Base-by-base conservation (phyloP, 108 stramenopile genomes). In the Mediolabrus comicus region DNA sequence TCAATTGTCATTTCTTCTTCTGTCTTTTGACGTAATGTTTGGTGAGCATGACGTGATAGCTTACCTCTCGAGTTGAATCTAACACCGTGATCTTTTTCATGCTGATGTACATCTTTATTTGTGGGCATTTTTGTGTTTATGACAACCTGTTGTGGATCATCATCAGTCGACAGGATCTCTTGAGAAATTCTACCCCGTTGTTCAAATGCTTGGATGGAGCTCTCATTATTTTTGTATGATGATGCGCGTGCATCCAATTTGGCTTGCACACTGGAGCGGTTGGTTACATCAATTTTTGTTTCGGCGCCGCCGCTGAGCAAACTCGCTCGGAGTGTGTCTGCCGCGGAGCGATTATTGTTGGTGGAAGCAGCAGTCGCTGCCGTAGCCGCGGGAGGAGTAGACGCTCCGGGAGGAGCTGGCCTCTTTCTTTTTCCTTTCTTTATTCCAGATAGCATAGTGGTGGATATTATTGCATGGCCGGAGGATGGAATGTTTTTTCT, bases 361-460 rank as follows among this genome's bases (percentile, higher is more conserved):
- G n/a, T n/a, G n/a, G n/a, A n/a, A n/a, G n/a, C 56, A 25, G 33
- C 41, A 6, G 54, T 53, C 24, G 71, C 59, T 35, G 52, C 68
- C 31, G 35, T 32, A 39, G 51, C 32, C 57, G n/a, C 16, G 8
- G 62, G 39, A 27, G 56, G 38, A 12, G 31, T 16, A 12, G 31
- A 30, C 12, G 43, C 46, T 11, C 16, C 14, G n/a, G 61, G 57
- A 31, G 53, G 41, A 16, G 64, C 56, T 52, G 83, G 80, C 34
- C 79, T 62, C 67, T 87, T 87, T 29, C 71, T 58, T 67, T 90
- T 90, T 13, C 89, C 89, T 10, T 74, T 80, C 51, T 76, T 77
- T 61, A 90, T 87, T 64, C 89, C 86, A 3, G 84, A 81, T 9
- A 90, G 43, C 89, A 90, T 90, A 57, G 22, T 70, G 30, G n/a